Conservation (phyloP, 2,329 filamentous ascomycete genomes). For the Botrytis medusae region DNA sequence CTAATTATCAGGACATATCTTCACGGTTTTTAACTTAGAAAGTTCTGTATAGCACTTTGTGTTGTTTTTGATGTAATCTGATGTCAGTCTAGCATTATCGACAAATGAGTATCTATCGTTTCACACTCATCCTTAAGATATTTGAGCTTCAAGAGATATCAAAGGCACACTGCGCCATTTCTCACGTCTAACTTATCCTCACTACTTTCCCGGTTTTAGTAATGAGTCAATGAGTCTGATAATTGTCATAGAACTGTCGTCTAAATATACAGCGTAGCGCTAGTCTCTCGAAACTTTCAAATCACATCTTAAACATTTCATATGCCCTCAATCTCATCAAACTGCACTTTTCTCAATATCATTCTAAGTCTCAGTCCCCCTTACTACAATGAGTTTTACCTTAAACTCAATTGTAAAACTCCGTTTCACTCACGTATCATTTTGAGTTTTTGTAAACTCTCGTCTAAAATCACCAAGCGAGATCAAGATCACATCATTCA, state of each 20-base stretch:
- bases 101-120: background rate
- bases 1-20: background rate
- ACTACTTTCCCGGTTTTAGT: background rate
- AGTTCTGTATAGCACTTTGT: background rate
- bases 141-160: rapidly evolving
- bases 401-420: background rate
- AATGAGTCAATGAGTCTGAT: rapidly evolving
- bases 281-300: background rate
- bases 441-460: background rate
- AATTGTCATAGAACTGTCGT: background rate
- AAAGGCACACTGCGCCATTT: rapidly evolving
- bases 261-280: background rate
- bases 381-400: background rate
- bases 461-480: background rate
- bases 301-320: rapidly evolving
- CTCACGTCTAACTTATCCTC: rapidly evolving
- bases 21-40: background rate
- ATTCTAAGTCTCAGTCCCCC: background rate
- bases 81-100: background rate
- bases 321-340: background rate
- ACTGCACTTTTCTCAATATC: background rate
- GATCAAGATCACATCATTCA: rapidly evolving
- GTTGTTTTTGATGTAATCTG: background rate
- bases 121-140: background rate
- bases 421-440: background rate